Conservation (phyloP, 495 filamentous ascomycete genomes). For the Oleoguttula mirabilis region DNA sequence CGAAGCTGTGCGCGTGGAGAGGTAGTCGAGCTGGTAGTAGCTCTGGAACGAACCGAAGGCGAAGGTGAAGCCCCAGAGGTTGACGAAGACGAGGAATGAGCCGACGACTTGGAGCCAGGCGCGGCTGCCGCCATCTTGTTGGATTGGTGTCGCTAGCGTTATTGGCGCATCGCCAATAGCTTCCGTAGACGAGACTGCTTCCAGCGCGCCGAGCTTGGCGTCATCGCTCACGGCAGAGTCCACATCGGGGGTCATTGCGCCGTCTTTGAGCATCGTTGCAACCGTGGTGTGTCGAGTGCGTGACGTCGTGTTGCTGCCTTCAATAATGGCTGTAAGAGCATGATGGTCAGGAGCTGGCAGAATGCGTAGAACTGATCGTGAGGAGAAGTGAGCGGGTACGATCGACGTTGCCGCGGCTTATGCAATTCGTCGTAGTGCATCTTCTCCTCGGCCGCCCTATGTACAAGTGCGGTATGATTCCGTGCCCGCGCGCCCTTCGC, state of each 20-base stretch:
- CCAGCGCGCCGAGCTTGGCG: neutral
- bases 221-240: neutral
- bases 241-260: neutral
- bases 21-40: conserved; percentile 46
- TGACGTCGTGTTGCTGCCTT: neutral
- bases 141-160: neutral
- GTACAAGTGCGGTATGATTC: too few relatives aligned
- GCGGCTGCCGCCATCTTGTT: conserved; percentile 13
- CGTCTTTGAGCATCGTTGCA: neutral
- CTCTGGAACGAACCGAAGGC: conserved; percentile 69
- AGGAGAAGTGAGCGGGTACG: neutral
- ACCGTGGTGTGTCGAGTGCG: neutral
- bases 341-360: too few relatives aligned
- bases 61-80: conserved; percentile 58
- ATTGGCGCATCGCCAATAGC: neutral
- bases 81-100: conserved; percentile 18
- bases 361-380: too few relatives aligned
- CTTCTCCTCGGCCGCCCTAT: too few relatives aligned
- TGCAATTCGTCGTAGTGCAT: neutral
- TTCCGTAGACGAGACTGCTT: neutral
- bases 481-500: too few relatives aligned
- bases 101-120: conserved; percentile 21
- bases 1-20: conserved; percentile 26
- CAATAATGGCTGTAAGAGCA: neutral
- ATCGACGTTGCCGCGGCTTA: neutral